A percentile compares a stretch with the other conserved stretches of the same genome.
phyloP scores from a whole-genome alignment of 495 filamentous ascomycete genomes.

The Aspergillus funiculosus region DNA sequence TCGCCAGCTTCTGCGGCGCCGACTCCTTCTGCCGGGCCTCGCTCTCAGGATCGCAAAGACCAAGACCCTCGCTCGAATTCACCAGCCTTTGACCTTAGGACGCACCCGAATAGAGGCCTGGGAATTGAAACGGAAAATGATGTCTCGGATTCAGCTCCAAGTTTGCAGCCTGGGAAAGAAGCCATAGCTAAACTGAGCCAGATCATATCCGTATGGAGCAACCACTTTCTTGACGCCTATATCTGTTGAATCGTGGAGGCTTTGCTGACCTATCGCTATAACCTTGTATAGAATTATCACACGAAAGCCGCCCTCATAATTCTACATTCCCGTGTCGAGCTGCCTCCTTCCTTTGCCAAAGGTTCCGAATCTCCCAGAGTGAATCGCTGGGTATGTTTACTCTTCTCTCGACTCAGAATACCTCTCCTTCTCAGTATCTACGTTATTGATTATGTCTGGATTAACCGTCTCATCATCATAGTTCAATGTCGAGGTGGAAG shows the following conservation, averaged over 20 bases:
- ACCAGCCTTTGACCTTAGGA: conserved; percentile 33
- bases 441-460: no score
- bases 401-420: not conserved
- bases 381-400: conserved; percentile 86
- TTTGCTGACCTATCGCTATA: conserved; percentile 9
- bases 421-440: no score
- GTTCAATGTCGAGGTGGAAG: conserved; percentile 94
- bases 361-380: conserved; percentile 56
- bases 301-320: conserved; percentile 84
- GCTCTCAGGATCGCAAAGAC: conserved; percentile 69
- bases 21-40: conserved; percentile 58
- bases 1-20: conserved; percentile 61
- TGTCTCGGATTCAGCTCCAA: conserved; percentile 36
- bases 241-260: not conserved
- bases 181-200: conserved; percentile 74
- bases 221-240: conserved; percentile 1
- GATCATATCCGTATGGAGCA: conserved; percentile 68
- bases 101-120: conserved; percentile 32
- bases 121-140: conserved; percentile 42
- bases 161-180: conserved; percentile 43
- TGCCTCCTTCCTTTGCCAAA: conserved; percentile 56
- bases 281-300: conserved; percentile 68
- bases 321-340: conserved; percentile 66
- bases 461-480: no score
- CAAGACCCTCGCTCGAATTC: conserved; percentile 35